These are phyloP conservation scores for Aspergillus arachidicola DNA, from an alignment of 2,329 filamentous ascomycete species.

Conservation along the genomic window DNA sequence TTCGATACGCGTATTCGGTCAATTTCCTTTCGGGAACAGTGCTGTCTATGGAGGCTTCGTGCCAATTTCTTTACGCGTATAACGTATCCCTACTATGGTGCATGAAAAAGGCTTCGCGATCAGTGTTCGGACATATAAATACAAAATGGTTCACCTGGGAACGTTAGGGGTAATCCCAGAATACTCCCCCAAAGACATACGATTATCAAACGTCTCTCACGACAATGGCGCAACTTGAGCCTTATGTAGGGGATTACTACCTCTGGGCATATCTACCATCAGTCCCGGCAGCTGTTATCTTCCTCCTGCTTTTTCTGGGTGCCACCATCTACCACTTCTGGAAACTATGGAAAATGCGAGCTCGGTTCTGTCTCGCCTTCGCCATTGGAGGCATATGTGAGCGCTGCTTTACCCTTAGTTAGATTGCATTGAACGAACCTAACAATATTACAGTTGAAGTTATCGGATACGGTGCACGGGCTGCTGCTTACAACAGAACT, in stretches of 20 bases:
- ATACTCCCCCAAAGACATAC: neutral
- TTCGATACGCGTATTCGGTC: conserved; percentile 16
- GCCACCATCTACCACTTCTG: conserved; percentile 29
- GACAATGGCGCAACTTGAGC: conserved; percentile 23
- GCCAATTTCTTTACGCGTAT: neutral
- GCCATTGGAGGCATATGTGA: conserved; percentile 40
- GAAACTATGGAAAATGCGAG: conserved; percentile 29
- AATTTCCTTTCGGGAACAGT: neutral
- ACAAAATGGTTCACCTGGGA: neutral
- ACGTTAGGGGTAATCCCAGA: neutral
- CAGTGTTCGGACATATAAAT: neutral
- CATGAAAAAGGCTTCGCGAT: neutral
- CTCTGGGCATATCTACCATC: conserved; percentile 34
- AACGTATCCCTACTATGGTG: neutral
- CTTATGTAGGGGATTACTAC: conserved; percentile 22
- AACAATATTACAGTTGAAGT: conserved; percentile 36
- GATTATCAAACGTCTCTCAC: neutral
- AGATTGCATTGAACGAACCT: neutral
- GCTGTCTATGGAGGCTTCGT: neutral
- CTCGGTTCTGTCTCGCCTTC: conserved; percentile 37
- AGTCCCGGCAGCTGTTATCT: conserved; percentile 25
- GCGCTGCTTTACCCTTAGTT: conserved; percentile 11
- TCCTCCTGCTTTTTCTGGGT: conserved; percentile 31
- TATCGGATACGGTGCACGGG: conserved; percentile 29
- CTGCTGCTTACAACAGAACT: conserved; percentile 24